Evolutionary conservation across 176 grass and related monocot species (phyloP), one percentile per base, ranked within the genome.

Genomic region (Eleusine indica): DNA sequence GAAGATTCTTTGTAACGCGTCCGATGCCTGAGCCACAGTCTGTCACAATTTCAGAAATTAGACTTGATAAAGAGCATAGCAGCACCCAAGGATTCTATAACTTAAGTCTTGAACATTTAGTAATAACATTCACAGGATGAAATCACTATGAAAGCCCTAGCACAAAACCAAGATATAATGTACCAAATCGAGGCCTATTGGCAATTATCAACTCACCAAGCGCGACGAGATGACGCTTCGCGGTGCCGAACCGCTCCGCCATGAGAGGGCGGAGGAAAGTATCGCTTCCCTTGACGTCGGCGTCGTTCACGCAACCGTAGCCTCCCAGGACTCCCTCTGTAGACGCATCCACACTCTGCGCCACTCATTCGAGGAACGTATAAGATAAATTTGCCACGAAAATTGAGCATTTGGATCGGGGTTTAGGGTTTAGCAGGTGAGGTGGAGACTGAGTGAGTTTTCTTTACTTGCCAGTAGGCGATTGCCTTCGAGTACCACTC

Each of bases 11-110:
- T 1, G 96, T 96, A 76, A 99, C 93, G 25, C 96, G 78, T 1
- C 96, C 96, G 9, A 99, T 96, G 77, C 96, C 96, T 3, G 96
- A 95, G 60, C 96, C 96, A 89, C 96, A 99, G 71, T 99, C 96
- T 99, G 87, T 32, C 74, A 78, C 6, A 72, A n/a, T 77, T 25
- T 61, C 46, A 66, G 71, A 77, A 49, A 71, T 3, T 15, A 21
- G 42, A 68, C 28, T 54, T 71, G 47, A 84, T 35, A 18, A 15
- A 13, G 19, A 65, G 0, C 21, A 18, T 9, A 22, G 7, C 9
- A 61, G 72, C 35, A 61, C 16, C 13, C 22, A 61, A 66, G 6
- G 21, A 61, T 51, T 42, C n/a, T 8, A 61, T 43, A 67, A 15
- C 11, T 5, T 3, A 1, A 53, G 49, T 52, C 46, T 2, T 9